Base-by-base conservation (phyloP, 2,329 filamentous ascomycete genomes). In the Venturiaceae sp. region DNA sequence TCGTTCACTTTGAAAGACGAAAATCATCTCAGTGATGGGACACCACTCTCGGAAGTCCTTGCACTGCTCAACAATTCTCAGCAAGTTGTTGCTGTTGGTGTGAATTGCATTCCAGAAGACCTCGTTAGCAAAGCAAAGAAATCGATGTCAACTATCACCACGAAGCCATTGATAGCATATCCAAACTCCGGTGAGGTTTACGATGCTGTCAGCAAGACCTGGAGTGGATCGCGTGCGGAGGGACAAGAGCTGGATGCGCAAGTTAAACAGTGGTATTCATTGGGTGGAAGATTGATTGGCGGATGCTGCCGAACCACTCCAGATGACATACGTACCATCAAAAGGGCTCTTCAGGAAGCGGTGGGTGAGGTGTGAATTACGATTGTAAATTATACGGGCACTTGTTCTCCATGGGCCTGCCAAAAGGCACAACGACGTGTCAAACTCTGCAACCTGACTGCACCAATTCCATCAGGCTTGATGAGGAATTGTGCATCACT, bases 351-450 rank as follows among this genome's bases (percentile, higher is more conserved):
- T 7, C 16, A 33, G n/a, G 26, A 39, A 26, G 30, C 14, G 41
- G 16, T 30, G 7, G 26, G 34, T 3, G 53, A 23, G 32, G 19
- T 28, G n/a, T 53, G 19, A 33, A 33, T 19, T 23, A 46, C 19
- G 26, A 13, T 2, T n/a, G n/a, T n/a, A n/a, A n/a, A n/a, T n/a
- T n/a, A n/a, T n/a, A n/a, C n/a, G n/a, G n/a, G n/a, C n/a, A n/a
- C n/a, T n/a, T n/a, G n/a, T n/a, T n/a, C n/a, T n/a, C n/a, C n/a
- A n/a, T n/a, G n/a, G n/a, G 68, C 69, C 58, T 71, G 71, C 81
- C 81, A 84, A 63, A 84, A 82, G 3, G 66, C 72, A 66, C 83
- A 85, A 59, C 80, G 70, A 58, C 68, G 64, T 62, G 72, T 64
- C 60, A 85, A 67, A 62, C 68, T 65, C 3, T 57, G 63, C 2